These are phyloP conservation scores for Suaeda aralocaspica DNA, from an alignment of 148 eudicot species.

Conservation along the genomic window DNA sequence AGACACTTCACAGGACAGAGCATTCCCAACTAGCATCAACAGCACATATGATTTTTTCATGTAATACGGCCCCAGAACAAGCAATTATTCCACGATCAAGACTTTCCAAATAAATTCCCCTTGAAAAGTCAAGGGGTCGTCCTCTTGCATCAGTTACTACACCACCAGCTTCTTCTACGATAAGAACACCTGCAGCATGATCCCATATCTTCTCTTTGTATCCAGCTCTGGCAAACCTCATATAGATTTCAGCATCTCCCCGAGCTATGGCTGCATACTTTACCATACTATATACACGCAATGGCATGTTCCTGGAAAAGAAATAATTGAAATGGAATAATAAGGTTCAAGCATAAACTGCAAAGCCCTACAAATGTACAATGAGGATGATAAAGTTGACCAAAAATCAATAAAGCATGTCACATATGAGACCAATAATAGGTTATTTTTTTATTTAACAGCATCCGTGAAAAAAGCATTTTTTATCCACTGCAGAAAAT, in stretches of 20 bases:
- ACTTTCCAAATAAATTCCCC: constrained; percentile 77
- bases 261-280: constrained; percentile 94
- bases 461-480: too few species aligned
- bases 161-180: constrained; percentile 93
- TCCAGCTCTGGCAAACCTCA: constrained; percentile 80
- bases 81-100: constrained; percentile 88
- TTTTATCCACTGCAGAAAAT: too few species aligned
- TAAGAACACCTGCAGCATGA: constrained; percentile 94
- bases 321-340: too few species aligned
- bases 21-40: constrained; percentile 97
- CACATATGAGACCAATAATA: too few species aligned
- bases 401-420: too few species aligned
- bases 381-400: too few species aligned
- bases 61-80: constrained; percentile 67
- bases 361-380: too few species aligned
- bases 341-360: too few species aligned
- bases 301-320: constrained; percentile 60
- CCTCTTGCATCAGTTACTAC: constrained; percentile 97
- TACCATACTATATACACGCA: constrained; percentile 97
- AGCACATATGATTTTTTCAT: constrained; percentile 71
- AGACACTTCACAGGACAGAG: constrained; percentile 51
- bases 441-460: too few species aligned
- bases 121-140: constrained; percentile 70
- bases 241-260: constrained; percentile 93
- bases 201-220: constrained; percentile 99